Conservation (phyloP, 176 grass and related monocot genomes). For the Carex kokanica region DNA sequence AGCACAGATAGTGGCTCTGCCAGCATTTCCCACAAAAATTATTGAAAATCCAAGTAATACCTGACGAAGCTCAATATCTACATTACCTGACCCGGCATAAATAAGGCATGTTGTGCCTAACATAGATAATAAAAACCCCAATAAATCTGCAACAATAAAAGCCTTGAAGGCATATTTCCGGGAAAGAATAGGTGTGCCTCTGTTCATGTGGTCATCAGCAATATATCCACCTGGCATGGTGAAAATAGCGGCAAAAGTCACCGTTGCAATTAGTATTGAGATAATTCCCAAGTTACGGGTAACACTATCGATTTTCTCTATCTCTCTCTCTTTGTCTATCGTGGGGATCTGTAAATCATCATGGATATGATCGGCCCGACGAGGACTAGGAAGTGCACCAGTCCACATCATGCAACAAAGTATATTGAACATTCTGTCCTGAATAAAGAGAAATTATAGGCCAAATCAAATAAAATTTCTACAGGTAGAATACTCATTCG, state of each 20-base stretch:
- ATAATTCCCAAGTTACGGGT: not conserved
- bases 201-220: not conserved
- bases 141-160: slow-evolving; percentile 5
- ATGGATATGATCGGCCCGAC: not conserved
- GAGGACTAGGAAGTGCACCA: slow-evolving; percentile 2
- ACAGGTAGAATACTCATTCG: too few species aligned
- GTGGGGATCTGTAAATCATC: not conserved
- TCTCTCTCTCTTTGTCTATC: not conserved
- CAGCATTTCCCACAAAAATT: too few species aligned
- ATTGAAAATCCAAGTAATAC: too few species aligned
- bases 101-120: not conserved
- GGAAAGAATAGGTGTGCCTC: slow-evolving; percentile 9
- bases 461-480: too few species aligned
- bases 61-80: not conserved
- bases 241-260: slow-evolving; percentile 34
- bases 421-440: not conserved
- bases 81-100: not conserved
- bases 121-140: slow-evolving; percentile 14
- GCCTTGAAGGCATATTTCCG: slow-evolving; percentile 16
- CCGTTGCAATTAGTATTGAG: slow-evolving; percentile 23
- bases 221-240: slow-evolving; percentile 27
- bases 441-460: not conserved
- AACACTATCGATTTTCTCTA: not conserved
- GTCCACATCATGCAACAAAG: not conserved
- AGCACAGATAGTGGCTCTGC: not conserved